phyloP scores from a whole-genome alignment of 2,329 filamentous ascomycete species.

The Lachnellula suecica region DNA sequence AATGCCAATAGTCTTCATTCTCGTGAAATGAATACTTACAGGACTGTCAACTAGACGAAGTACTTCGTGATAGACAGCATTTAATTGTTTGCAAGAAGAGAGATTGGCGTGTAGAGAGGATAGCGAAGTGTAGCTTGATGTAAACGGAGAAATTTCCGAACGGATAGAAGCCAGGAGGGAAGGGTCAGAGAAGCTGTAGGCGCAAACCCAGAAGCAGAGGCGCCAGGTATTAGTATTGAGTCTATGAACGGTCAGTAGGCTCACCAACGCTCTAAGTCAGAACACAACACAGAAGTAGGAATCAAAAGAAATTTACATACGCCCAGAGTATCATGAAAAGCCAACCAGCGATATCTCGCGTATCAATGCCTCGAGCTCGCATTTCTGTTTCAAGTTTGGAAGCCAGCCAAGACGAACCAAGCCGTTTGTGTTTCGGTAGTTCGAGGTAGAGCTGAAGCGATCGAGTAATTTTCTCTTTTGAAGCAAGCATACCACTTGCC shows the following conservation, averaged over 20 bases:
- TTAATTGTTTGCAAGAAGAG: not conserved
- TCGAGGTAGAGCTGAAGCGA: not conserved
- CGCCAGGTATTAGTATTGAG: not conserved
- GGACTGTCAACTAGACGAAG: not conserved
- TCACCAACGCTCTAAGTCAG: not conserved
- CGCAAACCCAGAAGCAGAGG: not conserved
- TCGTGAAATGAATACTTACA: not conserved
- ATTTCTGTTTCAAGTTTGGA: not conserved
- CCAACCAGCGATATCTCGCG: not conserved
- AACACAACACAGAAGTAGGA: not conserved
- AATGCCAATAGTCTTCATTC: not conserved
- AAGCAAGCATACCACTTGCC: not conserved
- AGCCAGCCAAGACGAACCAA: not conserved
- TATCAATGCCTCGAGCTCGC: not conserved
- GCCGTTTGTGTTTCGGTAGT: not conserved
- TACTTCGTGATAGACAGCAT: not conserved
- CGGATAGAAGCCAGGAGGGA: not conserved
- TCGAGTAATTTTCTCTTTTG: not conserved
- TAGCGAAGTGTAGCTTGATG: not conserved
- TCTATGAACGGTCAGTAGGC: not conserved
- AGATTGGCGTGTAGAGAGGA: not conserved
- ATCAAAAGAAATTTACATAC: not conserved
- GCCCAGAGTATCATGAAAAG: not conserved
- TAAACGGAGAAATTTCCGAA: not conserved
- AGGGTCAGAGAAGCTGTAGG: not conserved